Conservation (phyloP, 176 grass and related monocot species). For the Dendrocalamus sinicus region DNA sequence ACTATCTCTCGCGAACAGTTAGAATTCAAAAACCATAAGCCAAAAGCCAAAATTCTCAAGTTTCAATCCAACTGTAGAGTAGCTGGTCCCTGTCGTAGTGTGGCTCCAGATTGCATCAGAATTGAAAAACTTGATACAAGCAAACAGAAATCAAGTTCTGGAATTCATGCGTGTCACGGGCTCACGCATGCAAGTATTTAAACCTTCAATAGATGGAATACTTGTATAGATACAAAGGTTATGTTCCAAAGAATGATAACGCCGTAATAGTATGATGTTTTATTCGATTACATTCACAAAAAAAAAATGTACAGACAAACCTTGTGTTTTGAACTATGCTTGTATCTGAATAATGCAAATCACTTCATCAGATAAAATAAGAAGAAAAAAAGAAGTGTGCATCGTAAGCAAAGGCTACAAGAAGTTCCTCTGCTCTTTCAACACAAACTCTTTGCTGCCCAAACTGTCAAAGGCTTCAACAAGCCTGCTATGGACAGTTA, state of each 20-base stretch:
- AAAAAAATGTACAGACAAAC: constrained; percentile 39
- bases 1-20: no score
- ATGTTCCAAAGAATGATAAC: constrained; percentile 4
- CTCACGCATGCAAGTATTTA: neutral
- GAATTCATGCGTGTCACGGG: neutral
- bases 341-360: constrained; percentile 25
- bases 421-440: neutral
- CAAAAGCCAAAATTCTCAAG: neutral
- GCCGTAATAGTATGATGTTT: neutral
- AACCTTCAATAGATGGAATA: neutral
- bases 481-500: neutral
- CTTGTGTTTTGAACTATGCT: neutral
- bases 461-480: neutral
- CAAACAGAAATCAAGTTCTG: neutral
- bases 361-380: neutral
- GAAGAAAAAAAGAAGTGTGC: neutral
- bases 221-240: neutral
- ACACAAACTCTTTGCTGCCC: neutral
- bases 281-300: constrained; percentile 30
- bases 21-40: no score
- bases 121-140: neutral
- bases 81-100: neutral
- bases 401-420: neutral
- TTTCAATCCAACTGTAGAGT: neutral
- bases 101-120: neutral